Conservation (phyloP, 2,329 filamentous ascomycete genomes). For the Cryphonectria japonica region DNA sequence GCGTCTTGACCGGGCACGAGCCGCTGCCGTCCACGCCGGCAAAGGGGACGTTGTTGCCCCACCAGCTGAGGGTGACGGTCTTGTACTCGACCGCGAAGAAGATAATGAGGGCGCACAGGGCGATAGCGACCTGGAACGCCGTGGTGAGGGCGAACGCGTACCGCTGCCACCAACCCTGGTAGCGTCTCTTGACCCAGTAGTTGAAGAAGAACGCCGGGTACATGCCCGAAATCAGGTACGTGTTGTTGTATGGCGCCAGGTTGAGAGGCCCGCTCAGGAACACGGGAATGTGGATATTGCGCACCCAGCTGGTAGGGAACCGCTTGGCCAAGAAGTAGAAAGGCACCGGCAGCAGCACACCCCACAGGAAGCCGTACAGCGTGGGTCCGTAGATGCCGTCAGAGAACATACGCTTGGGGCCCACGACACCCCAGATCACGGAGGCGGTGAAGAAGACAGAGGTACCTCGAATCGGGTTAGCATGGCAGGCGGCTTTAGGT, state of each 20-base stretch:
- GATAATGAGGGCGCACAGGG: slow-evolving; percentile 55
- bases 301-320: slow-evolving; percentile 34
- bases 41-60: slow-evolving; percentile 46
- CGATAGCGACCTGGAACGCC: slow-evolving; percentile 54
- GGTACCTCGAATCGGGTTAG: slow-evolving; percentile 38
- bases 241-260: slow-evolving; percentile 55
- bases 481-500: neutral
- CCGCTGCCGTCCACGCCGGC: slow-evolving; percentile 3
- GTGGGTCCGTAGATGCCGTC: slow-evolving; percentile 53
- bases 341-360: slow-evolving; percentile 43
- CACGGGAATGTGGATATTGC: slow-evolving; percentile 54
- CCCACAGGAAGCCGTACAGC: slow-evolving; percentile 55
- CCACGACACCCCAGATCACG: slow-evolving; percentile 59
- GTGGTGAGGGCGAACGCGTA: slow-evolving; percentile 60
- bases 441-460: slow-evolving; percentile 62
- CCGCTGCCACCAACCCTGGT: slow-evolving; percentile 54
- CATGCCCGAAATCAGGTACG: slow-evolving; percentile 45
- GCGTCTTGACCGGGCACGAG: slow-evolving; percentile 1
- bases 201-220: slow-evolving; percentile 53
- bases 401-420: slow-evolving; percentile 53
- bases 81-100: slow-evolving; percentile 56
- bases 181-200: slow-evolving; percentile 50
- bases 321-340: slow-evolving; percentile 27
- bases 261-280: slow-evolving; percentile 51
- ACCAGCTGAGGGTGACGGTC: slow-evolving; percentile 50